Evolutionary conservation across 2,329 filamentous ascomycete genomes (phyloP).

Genomic region (Arthrobotrys megalospora): DNA sequence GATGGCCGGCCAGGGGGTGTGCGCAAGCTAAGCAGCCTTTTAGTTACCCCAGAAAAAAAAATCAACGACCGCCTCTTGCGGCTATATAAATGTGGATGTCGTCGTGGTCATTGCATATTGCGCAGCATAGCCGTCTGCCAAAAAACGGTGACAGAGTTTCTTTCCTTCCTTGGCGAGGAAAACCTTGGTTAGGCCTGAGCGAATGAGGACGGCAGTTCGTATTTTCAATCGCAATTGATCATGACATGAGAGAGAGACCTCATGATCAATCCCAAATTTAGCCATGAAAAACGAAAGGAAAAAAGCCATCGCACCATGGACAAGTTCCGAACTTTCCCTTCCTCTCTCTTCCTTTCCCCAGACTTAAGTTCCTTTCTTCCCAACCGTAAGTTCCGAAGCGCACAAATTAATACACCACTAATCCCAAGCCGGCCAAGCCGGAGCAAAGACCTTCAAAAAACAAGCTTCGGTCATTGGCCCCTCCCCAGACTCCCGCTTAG

Average conservation of each 20-base stretch:
- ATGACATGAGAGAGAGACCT: neutral
- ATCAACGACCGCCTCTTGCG: neutral
- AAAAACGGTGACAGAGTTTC: neutral
- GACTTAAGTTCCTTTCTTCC: neutral
- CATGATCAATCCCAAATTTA: slow-evolving; percentile 5
- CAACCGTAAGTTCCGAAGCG: slow-evolving; percentile 32
- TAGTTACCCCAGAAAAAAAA: slow-evolving; percentile 43
- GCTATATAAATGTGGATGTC: slow-evolving; percentile 1
- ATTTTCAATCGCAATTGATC: too few relatives aligned
- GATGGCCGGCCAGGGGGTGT: slow-evolving; percentile 24
- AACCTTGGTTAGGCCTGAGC: too few relatives aligned
- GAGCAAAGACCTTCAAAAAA: slow-evolving; percentile 11
- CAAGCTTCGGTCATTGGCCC: slow-evolving; percentile 24
- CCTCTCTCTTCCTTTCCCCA: too few relatives aligned
- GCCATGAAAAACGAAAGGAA: neutral
- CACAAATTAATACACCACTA: neutral
- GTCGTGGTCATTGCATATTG: slow-evolving; percentile 5
- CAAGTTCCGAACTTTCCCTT: slow-evolving; percentile 3
- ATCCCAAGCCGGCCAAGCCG: slow-evolving; percentile 29
- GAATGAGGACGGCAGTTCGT: neutral
- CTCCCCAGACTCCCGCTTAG: slow-evolving; percentile 12
- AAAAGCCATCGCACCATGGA: neutral
- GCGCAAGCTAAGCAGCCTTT: slow-evolving; percentile 28
- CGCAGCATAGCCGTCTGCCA: neutral
- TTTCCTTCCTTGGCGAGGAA: neutral